Base-by-base conservation (phyloP, 345 rosid species). In the Erysimum cheiranthoides region DNA sequence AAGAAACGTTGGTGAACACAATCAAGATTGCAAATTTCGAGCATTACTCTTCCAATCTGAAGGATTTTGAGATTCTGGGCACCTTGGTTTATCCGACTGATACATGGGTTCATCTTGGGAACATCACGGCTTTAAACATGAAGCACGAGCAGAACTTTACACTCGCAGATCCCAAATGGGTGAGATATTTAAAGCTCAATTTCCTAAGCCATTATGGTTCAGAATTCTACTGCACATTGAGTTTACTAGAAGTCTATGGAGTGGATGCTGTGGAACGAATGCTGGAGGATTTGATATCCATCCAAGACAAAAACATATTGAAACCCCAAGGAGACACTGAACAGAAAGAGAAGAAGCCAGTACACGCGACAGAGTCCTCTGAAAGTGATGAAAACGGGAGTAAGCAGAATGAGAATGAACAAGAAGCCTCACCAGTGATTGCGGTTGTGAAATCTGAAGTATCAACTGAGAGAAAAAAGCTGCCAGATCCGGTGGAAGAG, bases 161-260 rank as follows among this genome's bases (percentile, higher is more conserved):
- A 64, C 89, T 96, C 38, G 74, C 38, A 28, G 94, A 93, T 70
- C 93, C 93, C 8, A 84, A 89, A 75, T 91, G 98, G 96, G 97
- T 81, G 53, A 88, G 97, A 74, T 96, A 96, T 74, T 68, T 96
- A 27, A 96, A 85, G 77, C 83, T 93, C 32, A 91, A 75, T 61
- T 86, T 96, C 67, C 61, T 89, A 16, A 87, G 85, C 77, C 98
- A 96, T 79, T 81, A 88, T 52, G 98, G 99, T 3, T 83, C 90
- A 36, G 99, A 96, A 82, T 96, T 96, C 79, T 96, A 96, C 68
- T 96, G 99, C 71, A 96, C 99, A 1, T 78, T 93, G 57, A 96
- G 98, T 64, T 73, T 87, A 58, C 60, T 93, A 46, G 94, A 93
- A 86, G 96, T 87, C 21, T 93, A 84, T 45, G 98, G 99, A 71